Conservation (phyloP, 2,329 filamentous ascomycete species). For the Aspergillus brunneoviolaceus region DNA sequence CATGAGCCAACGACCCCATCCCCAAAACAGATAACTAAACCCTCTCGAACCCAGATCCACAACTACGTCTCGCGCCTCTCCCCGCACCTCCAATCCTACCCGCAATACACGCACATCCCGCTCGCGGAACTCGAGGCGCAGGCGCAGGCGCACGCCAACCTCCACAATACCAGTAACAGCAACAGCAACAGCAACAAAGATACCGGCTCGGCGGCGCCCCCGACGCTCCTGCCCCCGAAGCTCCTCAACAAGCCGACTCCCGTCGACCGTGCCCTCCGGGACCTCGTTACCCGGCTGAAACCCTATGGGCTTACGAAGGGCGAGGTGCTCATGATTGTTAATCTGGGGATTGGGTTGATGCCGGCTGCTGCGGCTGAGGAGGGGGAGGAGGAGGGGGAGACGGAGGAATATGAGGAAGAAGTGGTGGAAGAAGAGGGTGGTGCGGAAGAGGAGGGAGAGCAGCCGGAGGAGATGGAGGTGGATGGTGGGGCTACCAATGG, state of each 20-base stretch:
- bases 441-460: constrained; percentile 10
- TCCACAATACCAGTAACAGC: not conserved
- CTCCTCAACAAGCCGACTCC: constrained; percentile 25
- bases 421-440: constrained; percentile 8
- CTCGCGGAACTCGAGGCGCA: constrained; percentile 5
- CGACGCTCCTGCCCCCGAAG: constrained; percentile 9
- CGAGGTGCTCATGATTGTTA: constrained; percentile 48
- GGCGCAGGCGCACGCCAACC: not conserved
- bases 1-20: too few species aligned
- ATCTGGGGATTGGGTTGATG: constrained; percentile 43
- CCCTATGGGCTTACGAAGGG: constrained; percentile 48
- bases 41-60: constrained; percentile 30
- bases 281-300: constrained; percentile 37
- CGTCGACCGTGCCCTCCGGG: constrained; percentile 39
- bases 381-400: constrained; percentile 16
- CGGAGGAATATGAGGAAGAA: constrained; percentile 19
- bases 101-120: constrained; percentile 28
- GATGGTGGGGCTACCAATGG: constrained; percentile 13
- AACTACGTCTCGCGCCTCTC: constrained; percentile 43
- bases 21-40: too few species aligned
- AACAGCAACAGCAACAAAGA: not conserved
- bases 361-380: constrained; percentile 7
- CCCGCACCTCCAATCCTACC: constrained; percentile 41
- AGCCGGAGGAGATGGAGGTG: constrained; percentile 9
- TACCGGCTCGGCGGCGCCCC: not conserved